These are phyloP conservation scores for Scleromitrula shiraiana DNA, from an alignment of 2,329 filamentous ascomycete genomes.

Conservation along the genomic window DNA sequence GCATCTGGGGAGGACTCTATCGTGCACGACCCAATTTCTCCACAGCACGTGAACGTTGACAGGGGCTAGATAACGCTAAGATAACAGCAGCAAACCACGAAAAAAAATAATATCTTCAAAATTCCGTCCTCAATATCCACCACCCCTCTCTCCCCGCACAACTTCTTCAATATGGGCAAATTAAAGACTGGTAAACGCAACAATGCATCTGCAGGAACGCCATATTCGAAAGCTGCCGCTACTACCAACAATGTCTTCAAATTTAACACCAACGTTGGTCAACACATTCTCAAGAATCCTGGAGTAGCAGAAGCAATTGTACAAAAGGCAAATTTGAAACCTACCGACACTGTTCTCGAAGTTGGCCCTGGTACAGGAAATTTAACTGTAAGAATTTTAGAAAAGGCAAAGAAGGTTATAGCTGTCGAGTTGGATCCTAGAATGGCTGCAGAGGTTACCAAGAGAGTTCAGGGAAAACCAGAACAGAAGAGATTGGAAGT, in stretches of 20 bases:
- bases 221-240: constrained; percentile 25
- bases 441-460: constrained; percentile 85
- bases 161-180: constrained; percentile 30
- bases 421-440: constrained; percentile 90
- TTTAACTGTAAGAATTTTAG: constrained; percentile 80
- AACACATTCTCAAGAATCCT: constrained; percentile 85
- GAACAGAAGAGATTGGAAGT: constrained; percentile 79
- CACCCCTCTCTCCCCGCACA: not conserved
- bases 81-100: not conserved
- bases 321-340: constrained; percentile 81
- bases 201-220: constrained; percentile 25
- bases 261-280: constrained; percentile 59
- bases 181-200: constrained; percentile 29
- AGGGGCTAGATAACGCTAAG: not conserved
- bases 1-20: no score
- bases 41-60: not conserved
- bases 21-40: not conserved
- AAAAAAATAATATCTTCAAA: constrained; percentile 6
- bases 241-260: constrained; percentile 78
- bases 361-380: constrained; percentile 87
- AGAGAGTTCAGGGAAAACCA: constrained; percentile 85
- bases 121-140: not conserved
- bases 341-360: constrained; percentile 84
- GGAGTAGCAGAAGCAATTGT: constrained; percentile 77
- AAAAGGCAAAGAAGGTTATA: constrained; percentile 73